Percentiles rank a stretch among this genome's conserved stretches.
phyloP scores from a whole-genome alignment of 108 stramenopile species.

The Licmophora abbreviata region DNA sequence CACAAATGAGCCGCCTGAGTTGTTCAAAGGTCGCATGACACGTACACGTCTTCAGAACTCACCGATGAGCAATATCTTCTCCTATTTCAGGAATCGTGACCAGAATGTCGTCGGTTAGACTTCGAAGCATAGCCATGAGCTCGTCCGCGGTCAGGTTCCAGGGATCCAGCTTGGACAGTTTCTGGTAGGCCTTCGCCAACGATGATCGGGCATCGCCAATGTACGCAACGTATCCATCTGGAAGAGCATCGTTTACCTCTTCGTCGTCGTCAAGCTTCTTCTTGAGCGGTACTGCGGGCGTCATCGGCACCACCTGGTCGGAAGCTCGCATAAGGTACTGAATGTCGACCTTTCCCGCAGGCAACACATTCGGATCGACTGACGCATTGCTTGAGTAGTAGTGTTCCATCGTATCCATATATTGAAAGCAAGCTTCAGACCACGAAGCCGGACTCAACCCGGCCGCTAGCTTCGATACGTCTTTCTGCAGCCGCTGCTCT shows the following conservation, averaged over 20 bases:
- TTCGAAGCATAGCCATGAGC: conserved; percentile 50
- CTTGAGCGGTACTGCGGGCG: conserved; percentile 3
- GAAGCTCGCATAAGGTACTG: conserved; percentile 37
- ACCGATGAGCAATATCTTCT: conserved; percentile 39
- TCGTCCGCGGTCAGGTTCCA: conserved; percentile 77
- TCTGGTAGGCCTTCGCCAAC: conserved; percentile 31
- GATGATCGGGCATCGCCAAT: conserved; percentile 27
- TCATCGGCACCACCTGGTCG: conserved; percentile 13
- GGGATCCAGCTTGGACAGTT: conserved; percentile 51
- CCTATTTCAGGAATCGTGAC: conserved; percentile 39
- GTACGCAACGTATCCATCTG: conserved; percentile 32
- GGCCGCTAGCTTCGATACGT: conserved; percentile 26
- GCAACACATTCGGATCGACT: conserved; percentile 35
- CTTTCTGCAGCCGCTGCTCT: conserved; percentile 28
- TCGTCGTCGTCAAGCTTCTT: conserved; percentile 7
- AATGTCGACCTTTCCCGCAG: conserved; percentile 41
- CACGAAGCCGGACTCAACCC: conserved; percentile 65
- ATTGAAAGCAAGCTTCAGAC: conserved; percentile 60
- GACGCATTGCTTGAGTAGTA: conserved; percentile 53
- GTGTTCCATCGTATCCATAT: conserved; percentile 78
- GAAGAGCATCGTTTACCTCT: conserved; percentile 11
- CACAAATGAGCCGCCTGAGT: background rate
- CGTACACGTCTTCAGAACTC: background rate
- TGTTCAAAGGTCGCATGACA: background rate
- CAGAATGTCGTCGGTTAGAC: conserved; percentile 69